A percentile compares a stretch with the other conserved stretches of the same genome.
phyloP scores from a whole-genome alignment of 495 filamentous ascomycete species.

The Entonaema liquescens region DNA sequence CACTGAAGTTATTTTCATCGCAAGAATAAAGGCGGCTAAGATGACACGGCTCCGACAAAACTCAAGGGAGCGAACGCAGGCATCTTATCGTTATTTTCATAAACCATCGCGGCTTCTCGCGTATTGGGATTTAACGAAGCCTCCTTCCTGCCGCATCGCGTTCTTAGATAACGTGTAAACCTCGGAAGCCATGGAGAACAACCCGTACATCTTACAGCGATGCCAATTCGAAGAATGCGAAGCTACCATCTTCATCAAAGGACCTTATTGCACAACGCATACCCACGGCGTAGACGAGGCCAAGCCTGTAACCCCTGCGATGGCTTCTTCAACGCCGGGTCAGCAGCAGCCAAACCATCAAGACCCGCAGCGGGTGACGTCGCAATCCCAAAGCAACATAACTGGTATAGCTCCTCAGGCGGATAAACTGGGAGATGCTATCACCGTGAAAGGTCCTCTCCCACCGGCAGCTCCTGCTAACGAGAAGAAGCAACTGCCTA shows the following conservation, averaged over 20 bases:
- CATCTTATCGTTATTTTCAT: slow-evolving; percentile 21
- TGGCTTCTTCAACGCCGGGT: not conserved
- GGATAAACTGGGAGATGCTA: slow-evolving; percentile 32
- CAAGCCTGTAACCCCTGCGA: not conserved
- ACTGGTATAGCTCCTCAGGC: slow-evolving; percentile 1
- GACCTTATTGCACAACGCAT: slow-evolving; percentile 28
- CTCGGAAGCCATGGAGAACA: slow-evolving; percentile 22
- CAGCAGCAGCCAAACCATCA: not conserved
- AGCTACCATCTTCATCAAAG: slow-evolving; percentile 20
- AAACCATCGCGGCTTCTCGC: slow-evolving; percentile 9
- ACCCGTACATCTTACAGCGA: slow-evolving; percentile 12
- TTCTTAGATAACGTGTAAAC: not conserved
- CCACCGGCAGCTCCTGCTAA: not conserved
- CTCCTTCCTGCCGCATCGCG: slow-evolving; percentile 9
- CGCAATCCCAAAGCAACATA: slow-evolving; percentile 1
- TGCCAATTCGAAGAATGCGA: slow-evolving; percentile 35
- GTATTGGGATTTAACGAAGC: slow-evolving; percentile 24
- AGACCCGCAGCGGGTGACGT: not conserved
- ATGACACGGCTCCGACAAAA: slow-evolving; percentile 32
- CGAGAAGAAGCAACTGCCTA: slow-evolving; percentile 39
- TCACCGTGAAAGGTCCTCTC: slow-evolving; percentile 28
- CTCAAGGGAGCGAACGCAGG: slow-evolving; percentile 18
- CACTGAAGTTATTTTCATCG: slow-evolving; percentile 20
- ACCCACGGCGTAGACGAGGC: not conserved
- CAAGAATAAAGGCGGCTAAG: slow-evolving; percentile 30